These are phyloP conservation scores for Penicillium turbatum DNA, from an alignment of 495 filamentous ascomycete species.

Conservation along the genomic window DNA sequence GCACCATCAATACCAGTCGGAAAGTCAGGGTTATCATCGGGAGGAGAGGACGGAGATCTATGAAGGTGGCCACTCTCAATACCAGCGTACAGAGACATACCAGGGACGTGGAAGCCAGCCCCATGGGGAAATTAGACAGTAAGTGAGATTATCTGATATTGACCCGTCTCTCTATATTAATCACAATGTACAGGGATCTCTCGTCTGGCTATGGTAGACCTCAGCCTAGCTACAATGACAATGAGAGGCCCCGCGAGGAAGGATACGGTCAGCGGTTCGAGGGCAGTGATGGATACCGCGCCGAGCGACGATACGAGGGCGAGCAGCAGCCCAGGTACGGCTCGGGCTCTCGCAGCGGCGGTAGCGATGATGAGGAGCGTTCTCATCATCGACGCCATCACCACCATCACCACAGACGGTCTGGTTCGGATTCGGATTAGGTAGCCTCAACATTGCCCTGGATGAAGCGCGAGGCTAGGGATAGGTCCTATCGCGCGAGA, in stretches of 20 bases:
- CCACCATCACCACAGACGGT: constrained; percentile 27
- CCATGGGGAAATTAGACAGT: constrained; percentile 18
- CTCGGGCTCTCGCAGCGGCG: constrained; percentile 14
- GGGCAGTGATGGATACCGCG: constrained; percentile 3
- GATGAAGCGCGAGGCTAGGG: background rate
- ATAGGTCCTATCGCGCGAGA: background rate
- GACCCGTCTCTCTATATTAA: constrained; percentile 21
- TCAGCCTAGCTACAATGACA: constrained; percentile 20
- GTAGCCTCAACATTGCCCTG: background rate
- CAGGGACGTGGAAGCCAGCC: constrained; percentile 14
- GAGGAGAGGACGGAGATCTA: constrained; percentile 19
- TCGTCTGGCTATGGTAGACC: constrained; percentile 17
- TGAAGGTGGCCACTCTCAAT: constrained; percentile 13
- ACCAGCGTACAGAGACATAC: constrained; percentile 15
- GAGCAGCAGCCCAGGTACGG: constrained; percentile 13
- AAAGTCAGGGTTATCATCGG: constrained; percentile 19
- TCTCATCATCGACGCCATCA: constrained; percentile 34
- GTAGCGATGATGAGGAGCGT: constrained; percentile 17
- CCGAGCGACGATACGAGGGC: constrained; percentile 8
- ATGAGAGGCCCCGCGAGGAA: constrained; percentile 18
- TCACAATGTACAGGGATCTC: constrained; percentile 13
- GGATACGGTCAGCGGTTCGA: constrained; percentile 17
- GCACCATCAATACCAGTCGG: constrained; percentile 30
- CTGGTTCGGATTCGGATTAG: constrained; percentile 24
- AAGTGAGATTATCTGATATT: constrained; percentile 16